Evolutionary conservation across 495 filamentous ascomycete species (phyloP).

Genomic region (Penicillium taxi): DNA sequence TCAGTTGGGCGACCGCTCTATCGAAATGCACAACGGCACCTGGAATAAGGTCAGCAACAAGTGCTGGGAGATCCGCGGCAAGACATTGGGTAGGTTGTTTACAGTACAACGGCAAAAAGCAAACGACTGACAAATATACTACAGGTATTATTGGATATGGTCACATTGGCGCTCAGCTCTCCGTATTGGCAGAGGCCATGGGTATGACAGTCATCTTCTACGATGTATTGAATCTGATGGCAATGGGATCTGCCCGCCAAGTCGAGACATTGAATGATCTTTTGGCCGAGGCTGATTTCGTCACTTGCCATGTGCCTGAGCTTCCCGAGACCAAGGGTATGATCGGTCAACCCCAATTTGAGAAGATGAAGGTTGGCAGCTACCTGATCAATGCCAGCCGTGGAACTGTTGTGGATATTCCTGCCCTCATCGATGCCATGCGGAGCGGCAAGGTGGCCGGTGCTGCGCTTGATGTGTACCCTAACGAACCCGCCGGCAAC

Average conservation of each 20-base stretch:
- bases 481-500: slow-evolving; percentile 85
- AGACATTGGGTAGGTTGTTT: slow-evolving; percentile 66
- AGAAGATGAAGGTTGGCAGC: slow-evolving; percentile 82
- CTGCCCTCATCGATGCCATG: slow-evolving; percentile 83
- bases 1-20: slow-evolving; percentile 87
- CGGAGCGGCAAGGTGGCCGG: slow-evolving; percentile 83
- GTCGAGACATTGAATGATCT: slow-evolving; percentile 69
- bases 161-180: slow-evolving; percentile 94
- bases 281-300: slow-evolving; percentile 75
- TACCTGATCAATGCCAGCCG: slow-evolving; percentile 96
- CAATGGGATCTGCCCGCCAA: slow-evolving; percentile 77
- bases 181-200: slow-evolving; percentile 93
- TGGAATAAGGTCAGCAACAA: slow-evolving; percentile 97
- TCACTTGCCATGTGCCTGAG: slow-evolving; percentile 92
- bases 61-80: slow-evolving; percentile 98
- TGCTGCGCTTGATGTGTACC: slow-evolving; percentile 93
- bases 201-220: slow-evolving; percentile 97
- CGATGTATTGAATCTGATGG: slow-evolving; percentile 88
- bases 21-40: slow-evolving; percentile 86
- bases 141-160: slow-evolving; percentile 91
- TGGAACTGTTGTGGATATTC: slow-evolving; percentile 89
- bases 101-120: no score
- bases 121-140: slow-evolving; percentile 1
- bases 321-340: slow-evolving; percentile 84
- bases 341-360: slow-evolving; percentile 69